Conservation (phyloP, 2,329 filamentous ascomycete species). For the Diplodia seriata region DNA sequence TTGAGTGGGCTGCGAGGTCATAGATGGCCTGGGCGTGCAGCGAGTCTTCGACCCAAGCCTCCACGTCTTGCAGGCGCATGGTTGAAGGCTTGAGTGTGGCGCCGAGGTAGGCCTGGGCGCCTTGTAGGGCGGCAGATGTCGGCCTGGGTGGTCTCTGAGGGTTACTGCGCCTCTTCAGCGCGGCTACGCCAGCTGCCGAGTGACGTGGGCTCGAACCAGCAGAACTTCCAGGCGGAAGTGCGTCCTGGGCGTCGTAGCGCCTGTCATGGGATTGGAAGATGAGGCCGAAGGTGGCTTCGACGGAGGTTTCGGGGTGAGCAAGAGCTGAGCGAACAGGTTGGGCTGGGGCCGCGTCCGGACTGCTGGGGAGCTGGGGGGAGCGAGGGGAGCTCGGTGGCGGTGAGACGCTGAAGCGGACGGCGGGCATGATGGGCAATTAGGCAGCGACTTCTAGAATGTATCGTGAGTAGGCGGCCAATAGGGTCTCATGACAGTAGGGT, state of each 20-base stretch:
- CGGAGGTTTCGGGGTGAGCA: constrained; percentile 14
- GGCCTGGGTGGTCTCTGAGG: constrained; percentile 19
- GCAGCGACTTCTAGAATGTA: neutral
- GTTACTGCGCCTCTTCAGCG: neutral
- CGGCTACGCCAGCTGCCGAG: neutral
- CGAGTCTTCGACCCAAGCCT: constrained; percentile 25
- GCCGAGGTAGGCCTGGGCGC: constrained; percentile 12
- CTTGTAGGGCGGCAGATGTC: constrained; percentile 9
- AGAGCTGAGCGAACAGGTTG: constrained; percentile 18
- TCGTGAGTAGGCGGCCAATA: neutral
- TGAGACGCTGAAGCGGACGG: constrained; percentile 28
- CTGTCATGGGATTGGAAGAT: constrained; percentile 20
- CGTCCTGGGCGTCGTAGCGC: constrained; percentile 23
- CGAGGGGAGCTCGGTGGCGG: constrained; percentile 6
- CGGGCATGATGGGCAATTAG: constrained; percentile 19
- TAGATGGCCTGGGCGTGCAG: constrained; percentile 16
- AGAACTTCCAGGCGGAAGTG: neutral
- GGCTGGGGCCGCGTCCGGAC: neutral
- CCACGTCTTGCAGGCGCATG: constrained; percentile 18
- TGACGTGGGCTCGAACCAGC: neutral
- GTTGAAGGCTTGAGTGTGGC: constrained; percentile 20
- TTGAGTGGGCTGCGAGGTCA: neutral
- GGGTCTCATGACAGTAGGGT: constrained; percentile 4
- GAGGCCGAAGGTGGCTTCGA: constrained; percentile 25
- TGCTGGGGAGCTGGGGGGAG: neutral